Base-by-base conservation (phyloP, 441 rosid species). In the Mallotus japonicus region DNA sequence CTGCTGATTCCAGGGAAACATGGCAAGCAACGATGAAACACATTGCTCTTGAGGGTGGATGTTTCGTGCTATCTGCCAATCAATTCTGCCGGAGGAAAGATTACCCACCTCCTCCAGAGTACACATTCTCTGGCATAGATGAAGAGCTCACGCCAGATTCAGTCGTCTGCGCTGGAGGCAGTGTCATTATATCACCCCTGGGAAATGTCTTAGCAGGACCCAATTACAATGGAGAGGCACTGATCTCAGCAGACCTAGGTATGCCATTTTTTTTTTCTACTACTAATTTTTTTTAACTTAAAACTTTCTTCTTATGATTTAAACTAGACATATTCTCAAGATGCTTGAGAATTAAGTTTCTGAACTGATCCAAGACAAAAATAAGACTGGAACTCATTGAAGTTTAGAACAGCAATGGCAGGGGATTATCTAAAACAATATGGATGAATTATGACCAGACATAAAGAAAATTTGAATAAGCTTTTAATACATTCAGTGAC, bases 21-120 rank as follows among this genome's bases (percentile, higher is more conserved):
- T 94, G 98, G 98, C 91, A 81, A 80, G 89, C 98, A 32, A 86
- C 96, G 6, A 85, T 94, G 90, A 94, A 89, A 53, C 96, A 90
- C 70, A 90, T 94, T 14, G 97, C 98, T 79, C 89, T 90, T 57
- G 98, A 94, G 71, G 98, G 98, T 56, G 96, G 97, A 79, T 94
- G 98, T 71, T 92, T 92, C 74, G 97, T 94, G 61, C 74, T 92
- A 62, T 85, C 97, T 17, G 93, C 96, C 62, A 92, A 94, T 78
- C 98, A 94, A 16, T 94, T 92, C 74, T 92, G 97, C 76, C 86
- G 83, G 32, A 86, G 97, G 69, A 92, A 88, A 79, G 96, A 94
- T 73, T 94, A 90, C 76, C 97, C 98, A 8, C 90, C 97, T 63
- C 90, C 98, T 62, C 95, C 96, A 0, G 96, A 90, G 15, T 93